Evolutionary conservation across 352 stramenopile genomes (phyloP).

Genomic region (Globisporangium uncinulatum): DNA sequence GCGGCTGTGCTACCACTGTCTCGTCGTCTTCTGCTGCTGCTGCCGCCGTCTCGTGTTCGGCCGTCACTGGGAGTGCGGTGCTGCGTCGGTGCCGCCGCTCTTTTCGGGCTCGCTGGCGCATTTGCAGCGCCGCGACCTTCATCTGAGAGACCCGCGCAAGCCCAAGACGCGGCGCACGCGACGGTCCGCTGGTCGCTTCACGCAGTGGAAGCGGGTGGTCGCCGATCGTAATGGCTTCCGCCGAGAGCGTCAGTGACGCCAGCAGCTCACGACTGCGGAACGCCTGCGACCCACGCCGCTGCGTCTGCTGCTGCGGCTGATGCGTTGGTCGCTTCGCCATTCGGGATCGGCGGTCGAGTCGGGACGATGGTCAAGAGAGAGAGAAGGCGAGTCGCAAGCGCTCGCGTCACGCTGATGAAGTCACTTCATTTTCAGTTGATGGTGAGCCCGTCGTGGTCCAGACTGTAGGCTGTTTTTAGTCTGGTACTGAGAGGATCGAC

Average conservation of each 20-base stretch:
- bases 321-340: neutral
- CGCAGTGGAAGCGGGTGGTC: neutral
- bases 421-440: no score
- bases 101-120: conserved; percentile 18
- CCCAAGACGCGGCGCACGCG: neutral
- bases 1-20: neutral
- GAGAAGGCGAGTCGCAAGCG: no score
- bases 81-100: conserved; percentile 16
- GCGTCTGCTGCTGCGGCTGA: conserved; percentile 2
- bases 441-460: no score
- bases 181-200: neutral
- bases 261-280: conserved; percentile 31
- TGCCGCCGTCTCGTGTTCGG: neutral
- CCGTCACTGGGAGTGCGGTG: conserved; percentile 6
- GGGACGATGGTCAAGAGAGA: no score
- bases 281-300: conserved; percentile 5
- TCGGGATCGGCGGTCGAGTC: no score
- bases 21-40: no score
- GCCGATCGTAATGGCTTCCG: conserved; percentile 26
- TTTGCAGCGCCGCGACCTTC: conserved; percentile 19
- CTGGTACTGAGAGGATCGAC: no score
- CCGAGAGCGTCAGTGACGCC: conserved; percentile 22
- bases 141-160: conserved; percentile 18
- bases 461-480: no score
- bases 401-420: no score